phyloP scores from a whole-genome alignment of 2,329 filamentous ascomycete genomes.

The Rutstroemia sydowiana region DNA sequence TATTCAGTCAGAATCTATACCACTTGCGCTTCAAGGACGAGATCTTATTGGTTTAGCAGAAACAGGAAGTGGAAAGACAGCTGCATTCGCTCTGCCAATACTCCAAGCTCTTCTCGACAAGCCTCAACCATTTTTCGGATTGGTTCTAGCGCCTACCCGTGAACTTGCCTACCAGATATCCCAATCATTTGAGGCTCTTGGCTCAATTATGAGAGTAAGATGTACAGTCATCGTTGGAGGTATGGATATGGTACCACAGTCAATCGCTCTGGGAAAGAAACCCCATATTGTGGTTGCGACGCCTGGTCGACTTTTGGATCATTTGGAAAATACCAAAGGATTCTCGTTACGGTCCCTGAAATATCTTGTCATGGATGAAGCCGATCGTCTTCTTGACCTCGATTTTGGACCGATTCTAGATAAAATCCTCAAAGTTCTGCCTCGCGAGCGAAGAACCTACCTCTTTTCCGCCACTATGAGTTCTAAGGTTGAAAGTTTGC shows the following conservation, averaged over 20 bases:
- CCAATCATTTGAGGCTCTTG: conserved; percentile 79
- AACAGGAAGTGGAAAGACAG: conserved; percentile 93
- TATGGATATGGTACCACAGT: conserved; percentile 89
- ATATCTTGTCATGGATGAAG: conserved; percentile 92
- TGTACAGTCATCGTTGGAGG: conserved; percentile 85
- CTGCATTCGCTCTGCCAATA: conserved; percentile 88
- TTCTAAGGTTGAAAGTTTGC: conserved; percentile 85
- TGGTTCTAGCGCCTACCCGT: conserved; percentile 86
- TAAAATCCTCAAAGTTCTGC: conserved; percentile 86
- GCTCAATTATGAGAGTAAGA: conserved; percentile 79
- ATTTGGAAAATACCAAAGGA: conserved; percentile 93
- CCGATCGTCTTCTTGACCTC: conserved; percentile 83
- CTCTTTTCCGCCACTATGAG: conserved; percentile 94
- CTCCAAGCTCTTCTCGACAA: conserved; percentile 85
- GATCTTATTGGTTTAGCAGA: conserved; percentile 93
- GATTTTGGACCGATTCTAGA: conserved; percentile 91
- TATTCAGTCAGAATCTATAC: conserved; percentile 82
- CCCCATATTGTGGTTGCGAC: conserved; percentile 92
- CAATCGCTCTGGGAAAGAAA: conserved; percentile 89
- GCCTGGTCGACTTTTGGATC: conserved; percentile 80
- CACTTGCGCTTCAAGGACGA: conserved; percentile 66
- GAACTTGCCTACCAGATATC: conserved; percentile 91
- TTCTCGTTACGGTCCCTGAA: conserved; percentile 78
- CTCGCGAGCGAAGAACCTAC: conserved; percentile 69
- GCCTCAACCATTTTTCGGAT: conserved; percentile 77